Percentiles rank a stretch among this genome's conserved stretches.
These are phyloP conservation scores for Wickerhamomyces strasburgensis DNA, from an alignment of 805 yeast genomes.

Conservation along the genomic window DNA sequence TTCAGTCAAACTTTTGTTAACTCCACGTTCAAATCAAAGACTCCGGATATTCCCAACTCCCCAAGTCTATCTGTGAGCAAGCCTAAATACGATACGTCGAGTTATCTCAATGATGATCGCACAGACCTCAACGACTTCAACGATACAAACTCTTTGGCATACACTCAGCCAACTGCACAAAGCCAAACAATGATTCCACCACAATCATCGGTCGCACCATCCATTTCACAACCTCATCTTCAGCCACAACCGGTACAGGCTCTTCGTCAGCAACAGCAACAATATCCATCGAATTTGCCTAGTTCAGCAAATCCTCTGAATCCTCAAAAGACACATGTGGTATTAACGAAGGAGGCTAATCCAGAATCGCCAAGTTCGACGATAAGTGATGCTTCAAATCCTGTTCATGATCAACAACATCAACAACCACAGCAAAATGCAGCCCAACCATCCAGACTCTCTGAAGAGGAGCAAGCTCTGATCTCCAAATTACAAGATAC, in stretches of 20 bases:
- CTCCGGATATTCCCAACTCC: slow-evolving; percentile 14
- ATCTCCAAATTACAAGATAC: slow-evolving; percentile 72
- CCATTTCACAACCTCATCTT: slow-evolving; percentile 2
- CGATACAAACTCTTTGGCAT: slow-evolving; percentile 15
- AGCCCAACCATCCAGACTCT: slow-evolving; percentile 9
- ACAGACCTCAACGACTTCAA: slow-evolving; percentile 19
- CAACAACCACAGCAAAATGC: slow-evolving; percentile 8
- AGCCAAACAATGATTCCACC: slow-evolving; percentile 2
- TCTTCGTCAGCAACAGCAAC: slow-evolving; percentile 4
- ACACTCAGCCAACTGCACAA: slow-evolving; percentile 14
- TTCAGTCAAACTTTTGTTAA: slow-evolving; percentile 17
- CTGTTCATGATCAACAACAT: slow-evolving; percentile 1
- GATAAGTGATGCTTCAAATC: slow-evolving; percentile 12
- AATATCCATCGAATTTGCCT: slow-evolving; percentile 8
- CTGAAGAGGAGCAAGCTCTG: slow-evolving; percentile 59
- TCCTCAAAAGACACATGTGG: slow-evolving; percentile 3
- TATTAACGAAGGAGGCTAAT: slow-evolving; percentile 12
- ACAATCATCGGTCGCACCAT: slow-evolving; percentile 2
- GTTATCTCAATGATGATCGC: slow-evolving; percentile 19
- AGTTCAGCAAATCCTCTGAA: slow-evolving; percentile 1
- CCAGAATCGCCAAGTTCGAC: slow-evolving; percentile 21
- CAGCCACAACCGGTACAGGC: slow-evolving; percentile 2
- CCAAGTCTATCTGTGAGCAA: slow-evolving; percentile 14
- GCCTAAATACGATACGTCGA: slow-evolving; percentile 14
- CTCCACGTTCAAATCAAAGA: slow-evolving; percentile 11